phyloP scores from a whole-genome alignment of 2,329 filamentous ascomycete species.

The Diaporthe aspalathi region DNA sequence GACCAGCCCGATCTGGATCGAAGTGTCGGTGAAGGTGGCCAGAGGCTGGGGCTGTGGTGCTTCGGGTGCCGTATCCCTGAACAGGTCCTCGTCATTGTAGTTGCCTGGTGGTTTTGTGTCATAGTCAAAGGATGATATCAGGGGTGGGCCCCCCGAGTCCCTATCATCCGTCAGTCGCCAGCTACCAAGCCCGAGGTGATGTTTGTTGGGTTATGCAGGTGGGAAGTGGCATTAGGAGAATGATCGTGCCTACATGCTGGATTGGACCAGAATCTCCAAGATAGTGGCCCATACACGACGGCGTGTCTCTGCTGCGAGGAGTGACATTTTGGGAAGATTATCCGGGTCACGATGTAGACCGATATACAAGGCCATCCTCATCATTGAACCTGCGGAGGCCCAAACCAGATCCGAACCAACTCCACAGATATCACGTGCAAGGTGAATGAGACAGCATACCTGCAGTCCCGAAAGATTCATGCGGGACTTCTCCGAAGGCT shows the following conservation, averaged over 20 bases:
- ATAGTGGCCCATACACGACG: constrained; percentile 65
- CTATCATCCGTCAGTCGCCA: not conserved
- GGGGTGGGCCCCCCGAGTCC: constrained; percentile 56
- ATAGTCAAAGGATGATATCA: constrained; percentile 58
- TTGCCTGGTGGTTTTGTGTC: constrained; percentile 62
- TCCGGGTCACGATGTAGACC: constrained; percentile 63
- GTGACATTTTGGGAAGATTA: constrained; percentile 49
- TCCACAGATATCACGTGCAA: constrained; percentile 53
- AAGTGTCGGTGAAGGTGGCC: constrained; percentile 59
- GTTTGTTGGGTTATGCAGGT: not conserved
- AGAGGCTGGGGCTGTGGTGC: constrained; percentile 41
- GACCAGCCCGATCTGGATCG: constrained; percentile 60
- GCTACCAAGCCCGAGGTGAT: not conserved
- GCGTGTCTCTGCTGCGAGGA: constrained; percentile 58
- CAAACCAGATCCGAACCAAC: constrained; percentile 60
- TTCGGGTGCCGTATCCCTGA: constrained; percentile 47
- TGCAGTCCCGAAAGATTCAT: constrained; percentile 65
- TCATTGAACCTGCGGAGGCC: constrained; percentile 57
- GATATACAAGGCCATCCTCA: constrained; percentile 61
- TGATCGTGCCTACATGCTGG: constrained; percentile 53
- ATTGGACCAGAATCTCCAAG: constrained; percentile 59
- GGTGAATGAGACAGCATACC: constrained; percentile 54
- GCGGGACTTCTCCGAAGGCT: constrained; percentile 64
- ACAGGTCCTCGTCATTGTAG: constrained; percentile 57
- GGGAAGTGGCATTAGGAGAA: not conserved